Conservation (phyloP, 805 yeast genomes). For the Zygoascus flipseniorum region DNA sequence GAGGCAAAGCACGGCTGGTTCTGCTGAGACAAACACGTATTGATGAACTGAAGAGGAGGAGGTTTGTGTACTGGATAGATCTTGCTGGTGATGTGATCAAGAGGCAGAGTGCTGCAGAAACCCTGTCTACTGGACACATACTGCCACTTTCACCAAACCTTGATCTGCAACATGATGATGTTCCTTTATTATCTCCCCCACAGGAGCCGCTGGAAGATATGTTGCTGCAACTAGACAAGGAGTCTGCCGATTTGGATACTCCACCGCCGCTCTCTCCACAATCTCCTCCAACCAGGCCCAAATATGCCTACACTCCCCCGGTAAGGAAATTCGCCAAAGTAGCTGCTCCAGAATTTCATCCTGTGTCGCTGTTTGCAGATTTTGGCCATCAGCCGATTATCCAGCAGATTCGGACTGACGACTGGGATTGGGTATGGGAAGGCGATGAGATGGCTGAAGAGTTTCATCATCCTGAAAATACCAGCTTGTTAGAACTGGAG, state of each 20-base stretch:
- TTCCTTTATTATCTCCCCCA: background rate
- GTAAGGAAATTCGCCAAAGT: background rate
- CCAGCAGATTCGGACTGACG: background rate
- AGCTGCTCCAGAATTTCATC: background rate
- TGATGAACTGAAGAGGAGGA: background rate
- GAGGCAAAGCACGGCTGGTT: background rate
- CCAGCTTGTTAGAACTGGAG: background rate
- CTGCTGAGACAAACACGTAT: background rate
- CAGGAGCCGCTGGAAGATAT: background rate
- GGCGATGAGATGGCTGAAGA: background rate
- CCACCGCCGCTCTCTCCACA: background rate
- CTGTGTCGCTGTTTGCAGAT: background rate
- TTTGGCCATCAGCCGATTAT: background rate
- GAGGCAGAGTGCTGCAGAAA: background rate
- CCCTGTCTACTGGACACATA: background rate
- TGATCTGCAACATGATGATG: background rate
- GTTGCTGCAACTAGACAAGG: background rate
- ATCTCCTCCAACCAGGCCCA: background rate
- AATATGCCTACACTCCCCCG: background rate
- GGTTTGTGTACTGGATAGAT: background rate
- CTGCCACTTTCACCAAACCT: background rate
- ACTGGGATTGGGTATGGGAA: constrained; percentile 1
- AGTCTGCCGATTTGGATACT: background rate
- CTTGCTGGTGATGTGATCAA: background rate
- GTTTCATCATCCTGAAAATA: background rate